Percentiles rank a stretch among this genome's conserved stretches.
Evolutionary conservation across 2,329 filamentous ascomycete genomes (phyloP).

Genomic region (Arthroderma uncinatum): DNA sequence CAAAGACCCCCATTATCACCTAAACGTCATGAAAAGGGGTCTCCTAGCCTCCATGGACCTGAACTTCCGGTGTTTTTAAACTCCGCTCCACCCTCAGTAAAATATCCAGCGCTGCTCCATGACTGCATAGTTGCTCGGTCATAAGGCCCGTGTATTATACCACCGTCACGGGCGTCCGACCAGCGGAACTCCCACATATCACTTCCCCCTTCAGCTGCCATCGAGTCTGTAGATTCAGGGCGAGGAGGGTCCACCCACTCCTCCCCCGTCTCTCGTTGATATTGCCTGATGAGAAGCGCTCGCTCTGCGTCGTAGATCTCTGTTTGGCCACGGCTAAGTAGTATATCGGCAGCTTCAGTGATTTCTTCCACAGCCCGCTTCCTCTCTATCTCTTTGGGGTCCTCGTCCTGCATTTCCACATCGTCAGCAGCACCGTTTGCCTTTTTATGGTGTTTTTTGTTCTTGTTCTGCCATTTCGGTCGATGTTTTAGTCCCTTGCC

Average conservation of each 20-base stretch:
- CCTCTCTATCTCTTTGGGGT: conserved; percentile 58
- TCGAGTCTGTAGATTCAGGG: conserved; percentile 16
- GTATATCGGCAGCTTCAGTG: conserved; percentile 78
- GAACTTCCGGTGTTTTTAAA: conserved; percentile 52
- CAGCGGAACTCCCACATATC: conserved; percentile 81
- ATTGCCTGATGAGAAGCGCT: conserved; percentile 73
- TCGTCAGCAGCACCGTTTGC: conserved; percentile 25
- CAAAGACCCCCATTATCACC: not conserved
- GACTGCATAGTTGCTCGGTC: conserved; percentile 75
- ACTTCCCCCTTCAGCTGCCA: conserved; percentile 22
- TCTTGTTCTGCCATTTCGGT: conserved; percentile 51
- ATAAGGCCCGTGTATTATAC: conserved; percentile 72
- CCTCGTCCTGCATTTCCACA: conserved; percentile 64
- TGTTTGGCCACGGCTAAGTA: conserved; percentile 68
- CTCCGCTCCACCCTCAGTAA: conserved; percentile 70
- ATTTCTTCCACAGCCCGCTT: conserved; percentile 67
- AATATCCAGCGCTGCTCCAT: conserved; percentile 88
- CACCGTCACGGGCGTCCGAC: conserved; percentile 76
- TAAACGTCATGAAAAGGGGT: conserved; percentile 1
- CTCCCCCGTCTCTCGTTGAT: conserved; percentile 73
- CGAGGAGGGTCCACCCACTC: conserved; percentile 54
- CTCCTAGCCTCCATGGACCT: conserved; percentile 38
- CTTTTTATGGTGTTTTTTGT: conserved; percentile 41
- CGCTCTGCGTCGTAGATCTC: conserved; percentile 89
- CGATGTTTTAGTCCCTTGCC: conserved; percentile 54